Percentiles rank a stretch among this genome's conserved stretches.
phyloP scores from a whole-genome alignment of 2,329 filamentous ascomycete species.

The Alternaria burnsii region DNA sequence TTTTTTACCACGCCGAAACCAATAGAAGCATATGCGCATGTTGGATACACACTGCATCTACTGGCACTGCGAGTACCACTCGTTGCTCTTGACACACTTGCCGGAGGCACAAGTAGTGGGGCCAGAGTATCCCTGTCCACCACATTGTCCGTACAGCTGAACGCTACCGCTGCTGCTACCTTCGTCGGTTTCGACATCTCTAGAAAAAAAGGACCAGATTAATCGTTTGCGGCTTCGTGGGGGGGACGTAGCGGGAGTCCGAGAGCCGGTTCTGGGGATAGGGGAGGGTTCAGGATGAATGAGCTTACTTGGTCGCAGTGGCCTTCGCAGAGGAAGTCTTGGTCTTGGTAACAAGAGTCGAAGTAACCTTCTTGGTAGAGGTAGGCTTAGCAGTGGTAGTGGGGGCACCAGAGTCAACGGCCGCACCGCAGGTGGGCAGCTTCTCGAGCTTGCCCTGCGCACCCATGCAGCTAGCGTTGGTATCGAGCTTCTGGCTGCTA shows the following conservation, averaged over 20 bases:
- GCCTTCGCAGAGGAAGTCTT: neutral
- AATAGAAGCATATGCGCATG: neutral
- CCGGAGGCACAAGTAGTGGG: slow-evolving; percentile 50
- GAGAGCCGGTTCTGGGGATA: too few species aligned
- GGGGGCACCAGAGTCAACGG: neutral
- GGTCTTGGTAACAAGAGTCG: slow-evolving; percentile 7
- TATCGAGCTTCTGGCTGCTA: slow-evolving; percentile 23
- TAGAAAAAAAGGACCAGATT: neutral
- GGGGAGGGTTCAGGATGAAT: neutral
- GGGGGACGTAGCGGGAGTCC: too few species aligned
- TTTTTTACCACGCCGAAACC: too few species aligned
- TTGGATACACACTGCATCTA: neutral
- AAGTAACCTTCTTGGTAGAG: slow-evolving; percentile 1
- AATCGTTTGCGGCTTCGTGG: neutral
- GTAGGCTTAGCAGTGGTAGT: neutral
- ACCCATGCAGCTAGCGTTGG: slow-evolving; percentile 22
- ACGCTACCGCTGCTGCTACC: slow-evolving; percentile 16
- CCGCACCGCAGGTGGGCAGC: slow-evolving; percentile 26
- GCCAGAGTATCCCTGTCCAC: slow-evolving; percentile 52
- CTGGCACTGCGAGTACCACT: slow-evolving; percentile 55
- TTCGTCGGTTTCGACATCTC: neutral
- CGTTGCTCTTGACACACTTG: slow-evolving; percentile 49
- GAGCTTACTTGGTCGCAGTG: slow-evolving; percentile 6
- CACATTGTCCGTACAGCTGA: slow-evolving; percentile 49
- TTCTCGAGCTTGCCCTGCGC: slow-evolving; percentile 26